Evolutionary conservation across 306 rosid genomes (phyloP).

Genomic region (Cajanus cajan): DNA sequence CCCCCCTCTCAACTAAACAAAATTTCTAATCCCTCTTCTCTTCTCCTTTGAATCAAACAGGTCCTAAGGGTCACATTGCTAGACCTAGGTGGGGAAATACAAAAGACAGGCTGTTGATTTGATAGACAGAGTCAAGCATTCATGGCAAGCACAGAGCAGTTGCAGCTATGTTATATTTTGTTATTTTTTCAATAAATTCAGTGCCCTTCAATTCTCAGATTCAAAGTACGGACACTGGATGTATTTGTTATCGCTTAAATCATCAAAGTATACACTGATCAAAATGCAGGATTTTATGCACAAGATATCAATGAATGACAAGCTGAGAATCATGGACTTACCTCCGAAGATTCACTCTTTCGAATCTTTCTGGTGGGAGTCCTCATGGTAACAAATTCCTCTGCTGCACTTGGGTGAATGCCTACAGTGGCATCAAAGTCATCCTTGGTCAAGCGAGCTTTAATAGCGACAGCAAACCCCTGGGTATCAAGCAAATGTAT

Average conservation of each 20-base stretch:
- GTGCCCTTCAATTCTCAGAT: conserved; percentile 8
- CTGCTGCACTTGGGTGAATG: conserved; percentile 92
- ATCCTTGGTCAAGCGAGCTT: conserved; percentile 91
- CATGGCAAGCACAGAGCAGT: neutral
- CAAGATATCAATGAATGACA: conserved; percentile 27
- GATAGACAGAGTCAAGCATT: neutral
- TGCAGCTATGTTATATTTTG: neutral
- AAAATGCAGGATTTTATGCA: neutral
- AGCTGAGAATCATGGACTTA: conserved; percentile 33
- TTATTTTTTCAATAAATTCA: neutral
- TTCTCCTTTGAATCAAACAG: too few species aligned
- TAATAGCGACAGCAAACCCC: conserved; percentile 96
- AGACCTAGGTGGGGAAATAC: neutral
- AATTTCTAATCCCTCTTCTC: too few species aligned
- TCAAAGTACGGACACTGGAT: neutral
- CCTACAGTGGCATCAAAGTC: conserved; percentile 93
- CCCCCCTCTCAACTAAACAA: too few species aligned
- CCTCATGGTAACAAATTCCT: conserved; percentile 95
- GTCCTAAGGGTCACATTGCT: neutral
- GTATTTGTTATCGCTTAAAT: neutral
- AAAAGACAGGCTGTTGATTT: neutral
- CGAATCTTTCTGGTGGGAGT: conserved; percentile 77
- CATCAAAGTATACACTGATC: neutral
- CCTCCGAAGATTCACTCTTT: conserved; percentile 57
- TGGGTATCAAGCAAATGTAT: conserved; percentile 35